Evolutionary conservation across 2,329 filamentous ascomycete genomes (phyloP).

Genomic region (Nigrograna mackinnonii): DNA sequence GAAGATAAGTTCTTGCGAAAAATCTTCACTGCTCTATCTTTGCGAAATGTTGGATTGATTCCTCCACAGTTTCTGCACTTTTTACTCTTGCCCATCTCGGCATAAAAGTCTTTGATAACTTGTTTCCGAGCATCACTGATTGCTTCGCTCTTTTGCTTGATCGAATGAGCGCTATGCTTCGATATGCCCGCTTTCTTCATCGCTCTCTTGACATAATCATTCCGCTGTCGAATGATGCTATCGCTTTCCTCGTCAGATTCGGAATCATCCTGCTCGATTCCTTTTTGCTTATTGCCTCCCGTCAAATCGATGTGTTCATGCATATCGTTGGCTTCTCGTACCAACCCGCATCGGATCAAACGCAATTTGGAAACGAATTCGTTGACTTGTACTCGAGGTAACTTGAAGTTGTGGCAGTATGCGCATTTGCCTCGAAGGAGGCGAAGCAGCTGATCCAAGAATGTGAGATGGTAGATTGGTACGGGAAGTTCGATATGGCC

Average conservation of each 20-base stretch:
- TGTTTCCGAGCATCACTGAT: slow-evolving; percentile 75
- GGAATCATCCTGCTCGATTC: slow-evolving; percentile 54
- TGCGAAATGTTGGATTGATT: slow-evolving; percentile 72
- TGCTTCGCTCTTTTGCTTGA: slow-evolving; percentile 77
- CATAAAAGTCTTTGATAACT: slow-evolving; percentile 81
- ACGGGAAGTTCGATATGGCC: slow-evolving; percentile 95
- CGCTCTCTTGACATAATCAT: slow-evolving; percentile 72
- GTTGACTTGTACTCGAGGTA: slow-evolving; percentile 76
- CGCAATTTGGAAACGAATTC: slow-evolving; percentile 82
- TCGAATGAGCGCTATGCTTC: slow-evolving; percentile 49
- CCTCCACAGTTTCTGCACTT: slow-evolving; percentile 69
- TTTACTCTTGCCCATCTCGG: slow-evolving; percentile 69
- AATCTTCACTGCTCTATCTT: slow-evolving; percentile 90
- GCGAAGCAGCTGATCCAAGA: slow-evolving; percentile 88
- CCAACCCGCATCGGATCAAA: slow-evolving; percentile 80
- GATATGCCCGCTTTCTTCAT: slow-evolving; percentile 63
- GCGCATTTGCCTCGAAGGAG: slow-evolving; percentile 85
- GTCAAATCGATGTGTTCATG: slow-evolving; percentile 50
- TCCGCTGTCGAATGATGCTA: slow-evolving; percentile 59
- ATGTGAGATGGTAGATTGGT: slow-evolving; percentile 94
- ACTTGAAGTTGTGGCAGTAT: slow-evolving; percentile 86
- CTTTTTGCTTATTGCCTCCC: slow-evolving; percentile 38
- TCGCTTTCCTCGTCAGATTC: slow-evolving; percentile 65
- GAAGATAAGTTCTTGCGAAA: slow-evolving; percentile 79
- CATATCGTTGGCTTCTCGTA: slow-evolving; percentile 65